These are phyloP conservation scores for Diaporthe citri DNA, from an alignment of 2,329 filamentous ascomycete species.

Conservation along the genomic window DNA sequence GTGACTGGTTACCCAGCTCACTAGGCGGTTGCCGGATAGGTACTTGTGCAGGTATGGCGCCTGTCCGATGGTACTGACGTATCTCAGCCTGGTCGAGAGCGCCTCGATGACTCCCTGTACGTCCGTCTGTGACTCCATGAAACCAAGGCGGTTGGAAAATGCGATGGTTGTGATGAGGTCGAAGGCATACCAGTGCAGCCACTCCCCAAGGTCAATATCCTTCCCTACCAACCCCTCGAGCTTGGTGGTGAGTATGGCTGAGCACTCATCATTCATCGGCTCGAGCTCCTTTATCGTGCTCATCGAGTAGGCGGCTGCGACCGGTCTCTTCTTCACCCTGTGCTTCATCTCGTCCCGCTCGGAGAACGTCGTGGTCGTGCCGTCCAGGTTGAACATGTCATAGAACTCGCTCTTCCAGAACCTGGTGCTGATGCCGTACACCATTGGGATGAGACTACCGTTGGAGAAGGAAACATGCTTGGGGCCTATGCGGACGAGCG, in stretches of 20 bases:
- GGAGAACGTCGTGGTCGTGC: constrained; percentile 21
- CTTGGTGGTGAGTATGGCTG: constrained; percentile 9
- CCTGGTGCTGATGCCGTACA: constrained; percentile 45
- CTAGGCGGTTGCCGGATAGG: neutral
- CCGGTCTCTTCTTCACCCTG: constrained; percentile 8
- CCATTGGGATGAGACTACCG: constrained; percentile 34
- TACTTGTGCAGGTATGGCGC: constrained; percentile 20
- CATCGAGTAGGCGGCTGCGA: constrained; percentile 28
- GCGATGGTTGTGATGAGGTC: constrained; percentile 35
- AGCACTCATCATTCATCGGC: constrained; percentile 30
- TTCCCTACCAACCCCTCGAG: constrained; percentile 19
- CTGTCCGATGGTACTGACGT: constrained; percentile 21
- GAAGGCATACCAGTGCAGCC: constrained; percentile 34
- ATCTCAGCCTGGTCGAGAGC: neutral
- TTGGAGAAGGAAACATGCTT: constrained; percentile 53
- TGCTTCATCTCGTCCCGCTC: constrained; percentile 25
- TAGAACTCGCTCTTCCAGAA: constrained; percentile 32
- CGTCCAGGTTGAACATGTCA: constrained; percentile 28
- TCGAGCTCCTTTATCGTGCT: constrained; percentile 32
- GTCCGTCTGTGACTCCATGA: constrained; percentile 39
- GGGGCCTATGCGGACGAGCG: constrained; percentile 53
- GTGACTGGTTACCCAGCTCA: neutral
- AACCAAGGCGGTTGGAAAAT: constrained; percentile 39
- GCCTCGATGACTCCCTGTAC: constrained; percentile 36
- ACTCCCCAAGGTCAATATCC: constrained; percentile 14